A percentile compares a stretch with the other conserved stretches of the same genome.
These are phyloP conservation scores for Ogataea ganodermae DNA, from an alignment of 805 yeast genomes.

Conservation along the genomic window DNA sequence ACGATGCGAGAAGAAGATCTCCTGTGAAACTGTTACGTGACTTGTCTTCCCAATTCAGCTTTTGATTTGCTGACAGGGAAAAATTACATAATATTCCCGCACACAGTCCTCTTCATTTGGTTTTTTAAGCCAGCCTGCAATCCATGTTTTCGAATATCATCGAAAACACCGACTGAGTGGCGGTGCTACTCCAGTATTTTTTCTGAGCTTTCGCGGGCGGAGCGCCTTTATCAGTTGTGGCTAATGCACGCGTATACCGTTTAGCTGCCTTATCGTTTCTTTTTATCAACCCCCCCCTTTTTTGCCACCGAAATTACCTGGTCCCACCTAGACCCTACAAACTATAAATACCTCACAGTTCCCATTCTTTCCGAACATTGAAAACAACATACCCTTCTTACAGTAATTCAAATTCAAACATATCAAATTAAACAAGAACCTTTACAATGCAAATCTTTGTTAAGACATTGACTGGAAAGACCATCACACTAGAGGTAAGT, in stretches of 20 bases:
- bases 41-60: too few species aligned
- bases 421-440: not conserved
- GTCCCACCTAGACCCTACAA: conserved; percentile 3
- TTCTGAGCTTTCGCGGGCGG: not conserved
- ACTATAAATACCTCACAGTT: conserved; percentile 25
- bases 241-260: conserved; percentile 6
- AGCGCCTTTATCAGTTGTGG: conserved; percentile 17
- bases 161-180: conserved; percentile 3
- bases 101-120: not conserved
- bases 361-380: conserved; percentile 1
- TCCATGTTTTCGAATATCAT: conserved; percentile 5
- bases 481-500: conserved; percentile 81
- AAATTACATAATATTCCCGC: not conserved
- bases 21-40: not conserved
- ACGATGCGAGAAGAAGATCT: too few species aligned
- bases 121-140: conserved; percentile 3
- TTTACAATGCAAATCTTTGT: conserved; percentile 63
- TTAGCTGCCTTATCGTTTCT: conserved; percentile 12
- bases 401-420: not conserved
- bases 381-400: too few species aligned
- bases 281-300: conserved; percentile 19
- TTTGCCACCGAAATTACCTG: conserved; percentile 31
- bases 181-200: conserved; percentile 2
- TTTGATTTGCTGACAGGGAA: not conserved
- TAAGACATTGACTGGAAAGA: conserved; percentile 84